Conservation (phyloP, 2,329 filamentous ascomycete genomes). For the Fusarium sp. region DNA sequence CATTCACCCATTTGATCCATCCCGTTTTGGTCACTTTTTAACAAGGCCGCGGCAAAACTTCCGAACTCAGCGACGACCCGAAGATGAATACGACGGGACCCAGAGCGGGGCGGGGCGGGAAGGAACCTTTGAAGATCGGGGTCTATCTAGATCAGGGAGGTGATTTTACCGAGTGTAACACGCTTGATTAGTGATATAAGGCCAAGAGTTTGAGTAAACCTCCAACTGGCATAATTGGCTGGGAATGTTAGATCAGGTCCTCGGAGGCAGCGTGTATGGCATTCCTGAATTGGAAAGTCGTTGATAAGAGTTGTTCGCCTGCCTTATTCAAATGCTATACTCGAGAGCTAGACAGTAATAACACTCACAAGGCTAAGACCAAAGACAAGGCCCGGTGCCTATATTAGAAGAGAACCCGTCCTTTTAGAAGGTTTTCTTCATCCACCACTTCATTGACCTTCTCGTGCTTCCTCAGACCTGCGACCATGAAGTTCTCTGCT, state of each 20-base stretch:
- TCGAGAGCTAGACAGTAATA: not conserved
- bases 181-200: not conserved
- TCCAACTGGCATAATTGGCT: not conserved
- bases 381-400: not conserved
- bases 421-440: not conserved
- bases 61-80: not conserved
- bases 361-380: not conserved
- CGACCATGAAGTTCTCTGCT: not conserved
- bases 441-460: not conserved
- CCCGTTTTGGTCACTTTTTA: not conserved
- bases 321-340: not conserved
- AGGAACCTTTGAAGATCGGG: not conserved
- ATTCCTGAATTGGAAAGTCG: not conserved
- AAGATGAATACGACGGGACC: not conserved
- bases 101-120: not conserved
- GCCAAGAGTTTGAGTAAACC: not conserved
- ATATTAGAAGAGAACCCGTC: not conserved
- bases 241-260: not conserved
- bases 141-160: not conserved
- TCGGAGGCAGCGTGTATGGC: not conserved
- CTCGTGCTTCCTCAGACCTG: not conserved
- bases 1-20: not conserved
- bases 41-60: not conserved
- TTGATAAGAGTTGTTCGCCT: not conserved
- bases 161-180: not conserved